A percentile compares a stretch with the other conserved stretches of the same genome.
Evolutionary conservation across 176 grass and related monocot species (phyloP).

Genomic region (Cymbopogon citratus): DNA sequence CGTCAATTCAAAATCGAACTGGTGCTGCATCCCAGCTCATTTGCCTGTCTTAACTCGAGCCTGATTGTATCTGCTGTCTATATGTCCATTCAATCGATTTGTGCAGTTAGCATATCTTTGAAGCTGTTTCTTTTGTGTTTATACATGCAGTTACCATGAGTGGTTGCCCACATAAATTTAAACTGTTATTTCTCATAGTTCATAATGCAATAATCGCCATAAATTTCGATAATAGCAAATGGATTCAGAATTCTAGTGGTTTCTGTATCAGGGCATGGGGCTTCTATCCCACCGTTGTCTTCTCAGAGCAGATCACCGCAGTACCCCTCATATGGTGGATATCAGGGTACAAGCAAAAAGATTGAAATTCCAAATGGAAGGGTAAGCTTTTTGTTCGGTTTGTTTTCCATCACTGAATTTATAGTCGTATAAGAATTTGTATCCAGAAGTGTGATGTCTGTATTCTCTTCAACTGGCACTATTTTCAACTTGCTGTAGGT

Average conservation of each 20-base stretch:
- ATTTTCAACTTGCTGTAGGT: conserved; percentile 41
- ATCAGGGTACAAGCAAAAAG: conserved; percentile 70
- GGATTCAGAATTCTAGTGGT: background rate
- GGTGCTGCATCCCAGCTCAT: background rate
- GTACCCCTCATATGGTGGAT: conserved; percentile 69
- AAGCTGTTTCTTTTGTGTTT: background rate
- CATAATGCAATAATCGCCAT: background rate
- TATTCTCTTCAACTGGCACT: background rate
- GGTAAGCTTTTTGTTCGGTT: conserved; percentile 28
- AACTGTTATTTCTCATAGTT: background rate
- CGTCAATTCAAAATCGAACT: background rate
- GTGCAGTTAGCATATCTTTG: background rate
- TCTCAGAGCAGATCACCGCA: conserved; percentile 49
- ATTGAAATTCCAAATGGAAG: conserved; percentile 93
- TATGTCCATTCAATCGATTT: background rate
- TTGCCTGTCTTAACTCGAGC: background rate
- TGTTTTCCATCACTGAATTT: background rate
- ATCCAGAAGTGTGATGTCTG: background rate
- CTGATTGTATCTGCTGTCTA: background rate
- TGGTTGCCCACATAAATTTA: background rate
- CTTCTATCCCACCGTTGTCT: conserved; percentile 48
- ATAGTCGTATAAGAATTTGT: background rate
- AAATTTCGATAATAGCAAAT: background rate
- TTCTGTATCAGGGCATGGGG: conserved; percentile 44
- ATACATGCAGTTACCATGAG: background rate